These are phyloP conservation scores for Albizia julibrissin DNA, from an alignment of 306 rosid genomes.

Conservation along the genomic window DNA sequence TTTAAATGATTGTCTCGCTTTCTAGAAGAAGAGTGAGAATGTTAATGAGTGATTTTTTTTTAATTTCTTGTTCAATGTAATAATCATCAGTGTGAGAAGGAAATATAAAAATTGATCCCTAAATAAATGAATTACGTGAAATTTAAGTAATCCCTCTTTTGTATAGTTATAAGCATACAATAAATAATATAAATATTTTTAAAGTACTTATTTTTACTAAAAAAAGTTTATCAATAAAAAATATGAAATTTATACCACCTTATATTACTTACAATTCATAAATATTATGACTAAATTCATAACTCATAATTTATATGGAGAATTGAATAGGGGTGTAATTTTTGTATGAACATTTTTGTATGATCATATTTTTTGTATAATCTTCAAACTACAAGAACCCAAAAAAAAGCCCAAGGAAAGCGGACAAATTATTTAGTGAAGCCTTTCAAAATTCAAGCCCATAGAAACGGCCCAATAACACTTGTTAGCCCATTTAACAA, in stretches of 20 bases:
- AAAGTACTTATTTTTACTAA: not conserved
- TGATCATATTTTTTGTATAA: not conserved
- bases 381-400: not conserved
- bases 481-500: not conserved
- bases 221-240: not conserved
- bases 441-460: not conserved
- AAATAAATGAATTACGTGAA: not conserved
- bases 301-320: no score
- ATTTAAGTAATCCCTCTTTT: not conserved
- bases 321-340: no score
- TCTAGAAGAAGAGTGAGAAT: no score
- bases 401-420: not conserved
- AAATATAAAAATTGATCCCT: no score
- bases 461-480: not conserved
- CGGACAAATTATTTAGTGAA: not conserved
- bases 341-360: not conserved
- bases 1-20: no score
- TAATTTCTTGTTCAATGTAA: no score
- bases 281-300: no score
- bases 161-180: not conserved
- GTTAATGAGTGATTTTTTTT: no score
- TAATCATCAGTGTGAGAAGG: no score
- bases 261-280: no score
- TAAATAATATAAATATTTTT: not conserved
- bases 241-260: not conserved